These are phyloP conservation scores for Hypoxylon rubiginosum DNA, from an alignment of 2,329 filamentous ascomycete genomes.

Conservation along the genomic window DNA sequence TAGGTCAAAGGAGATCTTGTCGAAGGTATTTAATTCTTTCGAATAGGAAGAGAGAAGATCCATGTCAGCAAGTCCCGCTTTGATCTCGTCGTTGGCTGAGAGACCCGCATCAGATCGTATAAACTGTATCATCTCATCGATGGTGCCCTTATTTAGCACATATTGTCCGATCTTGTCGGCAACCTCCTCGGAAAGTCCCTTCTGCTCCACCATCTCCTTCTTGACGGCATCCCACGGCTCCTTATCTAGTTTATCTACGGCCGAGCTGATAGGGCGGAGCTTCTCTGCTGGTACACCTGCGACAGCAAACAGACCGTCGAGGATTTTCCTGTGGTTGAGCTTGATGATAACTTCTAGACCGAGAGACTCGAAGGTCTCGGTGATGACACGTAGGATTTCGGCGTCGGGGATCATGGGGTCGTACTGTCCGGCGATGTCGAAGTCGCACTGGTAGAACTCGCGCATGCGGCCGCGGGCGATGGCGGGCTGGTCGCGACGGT, in stretches of 20 bases:
- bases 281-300: conserved; percentile 90
- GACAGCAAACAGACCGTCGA: conserved; percentile 92
- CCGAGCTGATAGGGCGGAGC: conserved; percentile 89
- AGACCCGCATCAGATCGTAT: conserved; percentile 77
- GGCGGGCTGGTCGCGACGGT: conserved; percentile 81
- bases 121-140: conserved; percentile 78
- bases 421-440: conserved; percentile 90
- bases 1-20: conserved; percentile 88
- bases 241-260: conserved; percentile 97
- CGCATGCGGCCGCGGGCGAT: conserved; percentile 94
- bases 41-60: conserved; percentile 84
- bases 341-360: conserved; percentile 89
- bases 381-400: conserved; percentile 86
- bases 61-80: conserved; percentile 86
- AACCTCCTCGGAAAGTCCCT: conserved; percentile 80
- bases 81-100: conserved; percentile 78
- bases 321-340: conserved; percentile 93
- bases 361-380: conserved; percentile 86
- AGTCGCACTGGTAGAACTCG: conserved; percentile 98
- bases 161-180: conserved; percentile 91
- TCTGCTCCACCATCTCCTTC: conserved; percentile 93
- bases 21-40: conserved; percentile 78
- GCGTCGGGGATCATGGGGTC: conserved; percentile 94
- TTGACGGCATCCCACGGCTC: conserved; percentile 89
- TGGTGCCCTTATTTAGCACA: conserved; percentile 78